These are phyloP conservation scores for Colletotrichum sp. DNA, from an alignment of 2,329 filamentous ascomycete genomes.

Conservation along the genomic window DNA sequence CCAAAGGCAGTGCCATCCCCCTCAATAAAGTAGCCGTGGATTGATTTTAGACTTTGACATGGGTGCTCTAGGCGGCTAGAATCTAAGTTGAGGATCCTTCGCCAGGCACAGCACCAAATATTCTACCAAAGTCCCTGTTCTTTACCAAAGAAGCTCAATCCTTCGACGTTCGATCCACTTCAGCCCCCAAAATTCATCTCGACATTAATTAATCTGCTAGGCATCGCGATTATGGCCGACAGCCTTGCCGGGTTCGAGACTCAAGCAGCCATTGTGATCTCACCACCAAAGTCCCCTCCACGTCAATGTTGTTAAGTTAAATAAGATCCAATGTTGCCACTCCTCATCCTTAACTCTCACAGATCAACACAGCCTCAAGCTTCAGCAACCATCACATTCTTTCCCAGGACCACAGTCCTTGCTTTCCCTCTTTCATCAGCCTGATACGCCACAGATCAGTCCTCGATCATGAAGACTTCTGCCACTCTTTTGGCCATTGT, in stretches of 20 bases:
- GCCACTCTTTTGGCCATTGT: neutral
- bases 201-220: neutral
- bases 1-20: neutral
- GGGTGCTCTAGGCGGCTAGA: neutral
- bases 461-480: neutral
- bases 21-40: neutral
- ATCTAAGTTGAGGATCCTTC: neutral
- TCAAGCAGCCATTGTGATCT: neutral
- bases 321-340: neutral
- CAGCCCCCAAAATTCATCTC: neutral
- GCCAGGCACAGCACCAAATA: neutral
- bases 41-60: neutral
- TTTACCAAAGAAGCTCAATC: neutral
- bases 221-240: neutral
- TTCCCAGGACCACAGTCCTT: neutral
- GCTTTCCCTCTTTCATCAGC: neutral
- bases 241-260: neutral
- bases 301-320: neutral
- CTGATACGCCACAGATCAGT: neutral
- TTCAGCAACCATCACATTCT: neutral
- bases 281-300: neutral
- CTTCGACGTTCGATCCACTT: neutral
- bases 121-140: neutral
- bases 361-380: neutral
- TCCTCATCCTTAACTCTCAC: neutral